Percentiles rank a stretch among this genome's conserved stretches.
Conservation (phyloP, 805 yeast genomes). For the Saturnispora quitensis region DNA sequence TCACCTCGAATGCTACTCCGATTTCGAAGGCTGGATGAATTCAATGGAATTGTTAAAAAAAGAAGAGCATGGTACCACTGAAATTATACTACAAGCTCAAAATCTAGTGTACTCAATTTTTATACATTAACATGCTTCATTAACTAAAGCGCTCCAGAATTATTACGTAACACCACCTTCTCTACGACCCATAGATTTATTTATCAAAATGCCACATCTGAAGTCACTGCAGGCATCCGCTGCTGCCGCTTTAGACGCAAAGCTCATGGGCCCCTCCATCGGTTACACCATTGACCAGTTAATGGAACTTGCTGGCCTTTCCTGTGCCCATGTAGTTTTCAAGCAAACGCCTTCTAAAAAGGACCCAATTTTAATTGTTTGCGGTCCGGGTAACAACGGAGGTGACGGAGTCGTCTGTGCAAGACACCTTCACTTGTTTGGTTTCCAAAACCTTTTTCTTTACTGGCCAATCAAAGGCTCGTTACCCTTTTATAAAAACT, state of each 20-base stretch:
- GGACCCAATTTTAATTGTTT: slow-evolving; percentile 43
- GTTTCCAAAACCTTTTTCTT: slow-evolving; percentile 56
- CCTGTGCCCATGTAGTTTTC: slow-evolving; percentile 83
- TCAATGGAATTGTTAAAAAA: too few relatives aligned
- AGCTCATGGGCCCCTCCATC: slow-evolving; percentile 62
- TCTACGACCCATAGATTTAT: too few relatives aligned
- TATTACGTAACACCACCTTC: too few relatives aligned
- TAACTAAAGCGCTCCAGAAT: too few relatives aligned
- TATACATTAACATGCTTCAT: too few relatives aligned
- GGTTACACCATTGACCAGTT: slow-evolving; percentile 79
- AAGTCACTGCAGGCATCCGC: slow-evolving; percentile 39
- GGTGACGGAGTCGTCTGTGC: slow-evolving; percentile 98
- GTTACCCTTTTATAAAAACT: slow-evolving; percentile 45
- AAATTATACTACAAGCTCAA: too few relatives aligned
- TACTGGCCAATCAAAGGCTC: slow-evolving; percentile 70
- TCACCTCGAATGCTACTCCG: too few relatives aligned
- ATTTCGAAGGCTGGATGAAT: too few relatives aligned
- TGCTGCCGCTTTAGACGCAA: slow-evolving; percentile 76
- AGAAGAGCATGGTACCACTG: too few relatives aligned
- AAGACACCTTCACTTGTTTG: slow-evolving; percentile 75
- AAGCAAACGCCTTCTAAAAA: slow-evolving; percentile 46
- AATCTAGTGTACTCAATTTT: too few relatives aligned
- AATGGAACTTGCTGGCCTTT: slow-evolving; percentile 94
- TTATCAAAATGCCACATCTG: slow-evolving; percentile 14
- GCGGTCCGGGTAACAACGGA: slow-evolving; percentile 95